Conservation (phyloP, 116 monocot genomes). For the Zostera marina region DNA sequence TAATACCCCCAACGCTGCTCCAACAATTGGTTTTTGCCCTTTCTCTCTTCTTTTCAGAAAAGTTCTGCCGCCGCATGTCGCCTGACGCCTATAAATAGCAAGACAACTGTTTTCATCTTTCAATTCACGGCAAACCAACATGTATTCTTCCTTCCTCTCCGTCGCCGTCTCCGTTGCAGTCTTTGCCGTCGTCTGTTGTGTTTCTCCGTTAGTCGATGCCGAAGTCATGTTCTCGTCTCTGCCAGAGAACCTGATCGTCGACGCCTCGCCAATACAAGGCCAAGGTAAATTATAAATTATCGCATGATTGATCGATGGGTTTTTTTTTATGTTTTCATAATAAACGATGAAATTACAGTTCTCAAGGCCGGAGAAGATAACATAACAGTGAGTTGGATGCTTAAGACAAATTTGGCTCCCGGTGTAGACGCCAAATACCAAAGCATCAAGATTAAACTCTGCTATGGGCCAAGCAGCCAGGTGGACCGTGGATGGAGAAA, state of each 20-base stretch:
- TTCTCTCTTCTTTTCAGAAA: too few species aligned
- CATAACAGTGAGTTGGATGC: conserved; percentile 29
- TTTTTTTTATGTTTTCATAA: neutral
- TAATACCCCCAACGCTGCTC: too few species aligned
- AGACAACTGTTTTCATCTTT: neutral
- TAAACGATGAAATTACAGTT: too few species aligned
- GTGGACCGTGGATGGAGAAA: conserved; percentile 38
- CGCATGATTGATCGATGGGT: neutral
- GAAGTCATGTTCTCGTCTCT: conserved; percentile 31
- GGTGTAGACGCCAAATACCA: conserved; percentile 20
- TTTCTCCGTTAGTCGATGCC: conserved; percentile 3
- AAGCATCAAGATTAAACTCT: conserved; percentile 34
- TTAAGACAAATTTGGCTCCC: conserved; percentile 11
- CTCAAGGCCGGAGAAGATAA: conserved; percentile 33
- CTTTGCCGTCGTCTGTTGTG: neutral
- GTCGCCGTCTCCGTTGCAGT: neutral
- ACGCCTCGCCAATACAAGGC: conserved; percentile 28
- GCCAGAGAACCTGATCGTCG: conserved; percentile 20
- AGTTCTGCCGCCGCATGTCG: too few species aligned
- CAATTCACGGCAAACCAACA: neutral
- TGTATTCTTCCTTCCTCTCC: neutral
- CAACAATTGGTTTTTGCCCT: too few species aligned
- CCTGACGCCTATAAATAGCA: neutral
- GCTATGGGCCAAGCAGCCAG: conserved; percentile 61
- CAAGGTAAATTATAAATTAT: conserved; percentile 35